phyloP scores from a whole-genome alignment of 2,329 filamentous ascomycete genomes.

The Metarhizium anisopliae region DNA sequence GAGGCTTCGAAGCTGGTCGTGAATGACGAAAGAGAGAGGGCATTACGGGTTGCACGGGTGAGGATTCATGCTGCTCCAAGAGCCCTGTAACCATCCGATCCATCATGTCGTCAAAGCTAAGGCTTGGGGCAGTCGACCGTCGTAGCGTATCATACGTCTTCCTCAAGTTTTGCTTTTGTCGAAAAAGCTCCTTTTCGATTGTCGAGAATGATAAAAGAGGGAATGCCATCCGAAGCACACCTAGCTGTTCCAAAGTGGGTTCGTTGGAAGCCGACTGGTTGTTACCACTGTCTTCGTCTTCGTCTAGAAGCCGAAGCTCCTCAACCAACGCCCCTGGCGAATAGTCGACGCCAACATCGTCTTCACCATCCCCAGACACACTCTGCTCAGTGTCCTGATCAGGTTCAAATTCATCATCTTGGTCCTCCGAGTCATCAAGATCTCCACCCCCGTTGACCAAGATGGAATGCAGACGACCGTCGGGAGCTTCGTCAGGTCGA shows the following conservation, averaged over 20 bases:
- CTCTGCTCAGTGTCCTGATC: background rate
- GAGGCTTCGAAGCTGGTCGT: conserved; percentile 12
- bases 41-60: background rate
- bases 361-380: background rate
- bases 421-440: background rate
- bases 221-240: conserved; percentile 33
- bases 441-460: background rate
- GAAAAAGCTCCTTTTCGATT: conserved; percentile 27
- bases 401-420: background rate
- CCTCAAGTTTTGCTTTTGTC: conserved; percentile 24
- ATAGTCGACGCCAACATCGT: conserved; percentile 6
- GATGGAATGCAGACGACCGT: conserved; percentile 9
- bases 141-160: conserved; percentile 28
- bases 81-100: conserved; percentile 16
- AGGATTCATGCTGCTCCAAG: conserved; percentile 2
- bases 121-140: conserved; percentile 20
- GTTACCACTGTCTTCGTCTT: background rate
- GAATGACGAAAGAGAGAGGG: background rate
- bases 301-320: background rate
- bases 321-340: background rate
- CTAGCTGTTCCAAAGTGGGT: conserved; percentile 21
- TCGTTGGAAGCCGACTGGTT: conserved; percentile 9
- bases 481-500: conserved; percentile 22
- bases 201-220: conserved; percentile 26
- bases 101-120: conserved; percentile 24